These are phyloP conservation scores for Penicillium verrucosum DNA, from an alignment of 2,329 filamentous ascomycete genomes.

Conservation along the genomic window DNA sequence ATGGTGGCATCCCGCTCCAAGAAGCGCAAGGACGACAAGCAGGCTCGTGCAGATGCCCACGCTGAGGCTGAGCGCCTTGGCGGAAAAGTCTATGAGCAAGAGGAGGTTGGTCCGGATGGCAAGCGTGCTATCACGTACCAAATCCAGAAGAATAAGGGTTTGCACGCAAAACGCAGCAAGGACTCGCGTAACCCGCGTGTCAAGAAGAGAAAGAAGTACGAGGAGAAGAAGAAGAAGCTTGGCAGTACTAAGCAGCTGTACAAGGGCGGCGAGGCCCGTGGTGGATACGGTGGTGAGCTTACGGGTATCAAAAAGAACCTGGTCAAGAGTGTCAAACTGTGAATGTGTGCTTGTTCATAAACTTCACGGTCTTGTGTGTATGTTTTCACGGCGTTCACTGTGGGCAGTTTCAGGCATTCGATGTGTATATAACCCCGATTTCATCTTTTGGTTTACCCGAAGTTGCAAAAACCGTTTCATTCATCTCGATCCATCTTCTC, in stretches of 20 bases:
- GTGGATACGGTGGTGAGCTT: constrained; percentile 85
- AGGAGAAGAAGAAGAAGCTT: constrained; percentile 96
- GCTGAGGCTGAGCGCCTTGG: constrained; percentile 54
- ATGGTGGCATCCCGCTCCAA: constrained; percentile 65
- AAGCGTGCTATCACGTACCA: constrained; percentile 90
- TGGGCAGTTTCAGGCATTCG: constrained; percentile 24
- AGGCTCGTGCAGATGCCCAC: constrained; percentile 61
- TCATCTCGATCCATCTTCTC: not conserved
- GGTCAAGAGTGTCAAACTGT: constrained; percentile 91
- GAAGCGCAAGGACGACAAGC: constrained; percentile 67
- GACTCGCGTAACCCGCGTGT: constrained; percentile 91
- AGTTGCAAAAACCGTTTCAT: constrained; percentile 4
- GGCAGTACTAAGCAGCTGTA: constrained; percentile 80
- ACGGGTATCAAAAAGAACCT: constrained; percentile 94
- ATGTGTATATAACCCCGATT: constrained; percentile 25
- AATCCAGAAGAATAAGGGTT: constrained; percentile 96
- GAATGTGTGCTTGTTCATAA: constrained; percentile 28
- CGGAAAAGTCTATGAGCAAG: constrained; percentile 61
- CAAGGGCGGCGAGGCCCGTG: constrained; percentile 77
- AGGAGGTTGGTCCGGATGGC: constrained; percentile 73
- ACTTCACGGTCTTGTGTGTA: constrained; percentile 17
- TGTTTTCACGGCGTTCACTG: constrained; percentile 21
- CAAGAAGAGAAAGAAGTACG: constrained; percentile 96
- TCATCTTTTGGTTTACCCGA: constrained; percentile 11
- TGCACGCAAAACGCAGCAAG: constrained; percentile 87